Percentiles rank a stretch among this genome's conserved stretches.
Conservation (phyloP, 2,329 filamentous ascomycete genomes). For the Calonectria montana region DNA sequence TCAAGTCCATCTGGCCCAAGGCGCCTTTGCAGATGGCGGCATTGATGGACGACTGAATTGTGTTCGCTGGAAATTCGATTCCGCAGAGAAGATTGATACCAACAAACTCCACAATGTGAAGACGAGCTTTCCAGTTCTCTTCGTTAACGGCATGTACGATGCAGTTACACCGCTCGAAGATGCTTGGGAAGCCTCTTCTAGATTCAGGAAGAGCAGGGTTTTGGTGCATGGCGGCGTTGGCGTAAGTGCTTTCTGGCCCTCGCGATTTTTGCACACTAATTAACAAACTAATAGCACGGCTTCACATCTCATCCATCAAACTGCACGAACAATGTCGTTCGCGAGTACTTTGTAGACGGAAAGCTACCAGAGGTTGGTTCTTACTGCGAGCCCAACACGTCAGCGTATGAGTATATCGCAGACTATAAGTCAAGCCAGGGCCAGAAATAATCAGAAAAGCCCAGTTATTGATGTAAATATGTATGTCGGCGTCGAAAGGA, state of each 20-base stretch:
- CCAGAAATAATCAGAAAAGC: too few species aligned
- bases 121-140: conserved; percentile 32
- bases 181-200: conserved; percentile 31
- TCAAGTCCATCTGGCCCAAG: conserved; percentile 7
- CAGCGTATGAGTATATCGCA: too few species aligned
- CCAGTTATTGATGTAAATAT: too few species aligned
- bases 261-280: too few species aligned
- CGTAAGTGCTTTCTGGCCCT: conserved; percentile 23
- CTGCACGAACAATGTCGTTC: background rate
- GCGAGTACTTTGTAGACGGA: conserved; percentile 5
- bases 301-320: conserved; percentile 2
- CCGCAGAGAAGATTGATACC: conserved; percentile 29
- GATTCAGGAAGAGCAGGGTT: conserved; percentile 31
- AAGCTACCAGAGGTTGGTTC: conserved; percentile 7
- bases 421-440: too few species aligned
- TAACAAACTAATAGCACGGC: background rate
- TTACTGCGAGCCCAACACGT: conserved; percentile 1
- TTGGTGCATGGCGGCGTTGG: conserved; percentile 37
- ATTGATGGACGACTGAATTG: conserved; percentile 15
- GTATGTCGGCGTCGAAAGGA: too few species aligned
- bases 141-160: conserved; percentile 37
- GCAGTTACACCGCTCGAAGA: conserved; percentile 29
- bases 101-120: conserved; percentile 33
- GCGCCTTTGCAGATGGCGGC: conserved; percentile 28
- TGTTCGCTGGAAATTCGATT: conserved; percentile 30